Conservation (phyloP, 768 basidiomycete species). For the Russula sp. region DNA sequence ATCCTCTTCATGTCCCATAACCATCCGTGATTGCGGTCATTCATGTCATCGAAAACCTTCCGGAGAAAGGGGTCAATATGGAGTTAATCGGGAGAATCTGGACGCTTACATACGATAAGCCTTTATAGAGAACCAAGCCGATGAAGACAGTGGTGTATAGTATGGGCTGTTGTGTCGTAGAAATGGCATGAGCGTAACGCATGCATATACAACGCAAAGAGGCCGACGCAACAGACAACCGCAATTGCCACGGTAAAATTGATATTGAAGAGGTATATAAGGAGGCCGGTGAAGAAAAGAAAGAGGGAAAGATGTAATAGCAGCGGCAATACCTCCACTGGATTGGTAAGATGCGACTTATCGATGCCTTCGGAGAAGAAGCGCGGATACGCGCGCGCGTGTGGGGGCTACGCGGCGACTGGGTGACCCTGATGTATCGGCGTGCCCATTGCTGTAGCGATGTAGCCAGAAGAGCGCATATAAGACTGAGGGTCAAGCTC, state of each 20-base stretch:
- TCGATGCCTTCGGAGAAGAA: not conserved
- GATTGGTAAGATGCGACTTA: not conserved
- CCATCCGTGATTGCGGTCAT: no score
- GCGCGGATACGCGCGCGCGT: not conserved
- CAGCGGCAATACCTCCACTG: not conserved
- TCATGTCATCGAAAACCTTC: no score
- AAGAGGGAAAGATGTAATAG: not conserved
- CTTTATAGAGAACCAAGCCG: not conserved
- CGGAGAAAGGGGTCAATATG: no score
- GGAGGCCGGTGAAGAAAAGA: not conserved
- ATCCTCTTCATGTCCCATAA: no score
- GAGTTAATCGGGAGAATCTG: no score
- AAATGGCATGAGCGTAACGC: not conserved
- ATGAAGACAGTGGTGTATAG: not conserved
- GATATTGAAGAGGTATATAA: not conserved
- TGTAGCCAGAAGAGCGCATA: not conserved
- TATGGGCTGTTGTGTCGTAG: not conserved
- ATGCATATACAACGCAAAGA: not conserved
- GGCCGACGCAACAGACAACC: not conserved
- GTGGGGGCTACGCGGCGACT: no score
- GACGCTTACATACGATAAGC: no score
- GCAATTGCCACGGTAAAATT: not conserved
- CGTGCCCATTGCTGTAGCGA: not conserved
- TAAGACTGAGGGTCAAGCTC: not conserved
- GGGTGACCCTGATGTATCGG: not conserved